Percentiles rank a stretch among this genome's conserved stretches.
These are phyloP conservation scores for Trametes cinnabarina DNA, from an alignment of 768 basidiomycete species.

Conservation along the genomic window DNA sequence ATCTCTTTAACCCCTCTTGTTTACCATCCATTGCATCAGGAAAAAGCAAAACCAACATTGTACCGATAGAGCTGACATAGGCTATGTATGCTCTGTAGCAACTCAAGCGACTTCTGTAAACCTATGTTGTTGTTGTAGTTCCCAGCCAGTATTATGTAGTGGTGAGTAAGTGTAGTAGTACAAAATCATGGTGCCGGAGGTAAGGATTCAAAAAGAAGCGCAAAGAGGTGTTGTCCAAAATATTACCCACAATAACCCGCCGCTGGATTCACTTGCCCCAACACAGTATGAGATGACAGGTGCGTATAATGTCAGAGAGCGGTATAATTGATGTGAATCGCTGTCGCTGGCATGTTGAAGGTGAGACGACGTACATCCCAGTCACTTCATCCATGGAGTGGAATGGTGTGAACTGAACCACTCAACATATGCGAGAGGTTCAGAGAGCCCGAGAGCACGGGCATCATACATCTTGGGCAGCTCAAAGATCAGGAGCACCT, in stretches of 20 bases:
- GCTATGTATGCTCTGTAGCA: too few relatives aligned
- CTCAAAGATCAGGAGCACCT: too few relatives aligned
- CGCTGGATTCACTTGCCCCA: neutral
- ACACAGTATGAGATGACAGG: slow-evolving; percentile 1
- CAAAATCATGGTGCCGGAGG: slow-evolving; percentile 4
- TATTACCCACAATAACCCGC: neutral
- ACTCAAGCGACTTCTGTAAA: too few relatives aligned
- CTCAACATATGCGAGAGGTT: too few relatives aligned
- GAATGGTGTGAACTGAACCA: slow-evolving; percentile 13
- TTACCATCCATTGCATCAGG: too few relatives aligned
- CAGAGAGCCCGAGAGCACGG: too few relatives aligned
- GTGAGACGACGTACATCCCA: neutral
- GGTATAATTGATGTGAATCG: neutral
- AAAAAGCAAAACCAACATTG: too few relatives aligned
- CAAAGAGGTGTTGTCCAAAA: neutral
- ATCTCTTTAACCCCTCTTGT: too few relatives aligned
- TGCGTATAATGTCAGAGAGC: neutral
- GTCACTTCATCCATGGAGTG: neutral
- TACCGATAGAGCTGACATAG: too few relatives aligned
- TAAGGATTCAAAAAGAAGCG: slow-evolving; percentile 10
- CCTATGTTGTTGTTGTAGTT: too few relatives aligned
- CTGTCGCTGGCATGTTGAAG: neutral
- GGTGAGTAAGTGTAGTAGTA: neutral
- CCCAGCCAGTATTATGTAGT: too few relatives aligned
- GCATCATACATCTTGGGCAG: too few relatives aligned